phyloP scores from a whole-genome alignment of 495 filamentous ascomycete species.

The Cryomyces antarcticus region DNA sequence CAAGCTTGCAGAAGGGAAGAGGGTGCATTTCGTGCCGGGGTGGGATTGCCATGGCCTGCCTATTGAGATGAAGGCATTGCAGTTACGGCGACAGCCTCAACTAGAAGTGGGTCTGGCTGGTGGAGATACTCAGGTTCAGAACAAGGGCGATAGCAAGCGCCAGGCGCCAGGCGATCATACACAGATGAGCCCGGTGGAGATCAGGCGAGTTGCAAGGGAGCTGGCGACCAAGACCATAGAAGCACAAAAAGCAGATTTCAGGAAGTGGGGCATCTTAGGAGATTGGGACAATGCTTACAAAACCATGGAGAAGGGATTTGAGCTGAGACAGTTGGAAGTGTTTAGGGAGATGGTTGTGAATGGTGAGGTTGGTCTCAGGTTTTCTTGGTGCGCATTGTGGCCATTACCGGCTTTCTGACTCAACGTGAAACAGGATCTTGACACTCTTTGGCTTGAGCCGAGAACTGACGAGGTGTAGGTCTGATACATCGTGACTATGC shows the following conservation, averaged over 20 bases:
- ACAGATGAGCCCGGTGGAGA: constrained; percentile 22
- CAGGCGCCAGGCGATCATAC: not conserved
- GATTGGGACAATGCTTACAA: constrained; percentile 87
- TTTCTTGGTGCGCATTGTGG: not conserved
- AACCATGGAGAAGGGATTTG: constrained; percentile 78
- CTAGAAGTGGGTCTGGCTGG: constrained; percentile 3
- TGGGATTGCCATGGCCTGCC: constrained; percentile 98
- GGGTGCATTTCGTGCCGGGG: constrained; percentile 73
- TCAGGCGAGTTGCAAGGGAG: constrained; percentile 50
- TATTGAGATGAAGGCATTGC: constrained; percentile 93
- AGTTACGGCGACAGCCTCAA: constrained; percentile 22
- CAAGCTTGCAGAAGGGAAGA: constrained; percentile 55
- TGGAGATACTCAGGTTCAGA: constrained; percentile 13
- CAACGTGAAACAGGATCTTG: not conserved
- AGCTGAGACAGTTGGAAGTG: constrained; percentile 65
- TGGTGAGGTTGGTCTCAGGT: constrained; percentile 21
- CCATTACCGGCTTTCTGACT: not conserved
- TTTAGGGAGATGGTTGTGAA: constrained; percentile 72
- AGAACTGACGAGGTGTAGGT: constrained; percentile 9
- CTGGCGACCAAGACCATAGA: constrained; percentile 57
- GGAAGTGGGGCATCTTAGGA: constrained; percentile 71
- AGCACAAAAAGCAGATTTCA: constrained; percentile 67
- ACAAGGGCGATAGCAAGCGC: not conserved
- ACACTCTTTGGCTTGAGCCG: not conserved
- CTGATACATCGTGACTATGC: constrained; percentile 76